These are phyloP conservation scores for Lichtheimia ramosa DNA, from an alignment of 371 early-diverging fungal genomes.

Conservation along the genomic window DNA sequence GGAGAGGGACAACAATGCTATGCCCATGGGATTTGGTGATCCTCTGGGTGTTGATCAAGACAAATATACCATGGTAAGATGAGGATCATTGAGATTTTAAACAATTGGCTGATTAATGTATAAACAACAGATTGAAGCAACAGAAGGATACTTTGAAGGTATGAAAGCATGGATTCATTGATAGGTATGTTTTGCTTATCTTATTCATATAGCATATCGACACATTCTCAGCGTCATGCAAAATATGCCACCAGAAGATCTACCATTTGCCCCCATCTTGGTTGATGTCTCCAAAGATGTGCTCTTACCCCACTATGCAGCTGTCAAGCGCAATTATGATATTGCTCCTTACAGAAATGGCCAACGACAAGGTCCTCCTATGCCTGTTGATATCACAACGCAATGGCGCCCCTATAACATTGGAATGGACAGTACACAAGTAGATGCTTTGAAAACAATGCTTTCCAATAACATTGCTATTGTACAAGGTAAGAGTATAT, in stretches of 20 bases:
- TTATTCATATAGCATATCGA: slow-evolving; percentile 17
- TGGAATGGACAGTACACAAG: slow-evolving; percentile 48
- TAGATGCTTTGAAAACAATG: slow-evolving; percentile 56
- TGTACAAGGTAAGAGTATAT: slow-evolving; percentile 43
- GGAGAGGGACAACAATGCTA: slow-evolving; percentile 41
- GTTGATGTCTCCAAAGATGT: slow-evolving; percentile 35
- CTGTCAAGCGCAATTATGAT: slow-evolving; percentile 32
- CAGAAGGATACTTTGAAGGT: slow-evolving; percentile 55
- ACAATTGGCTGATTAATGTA: neutral
- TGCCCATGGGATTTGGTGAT: slow-evolving; percentile 47
- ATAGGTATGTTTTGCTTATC: neutral
- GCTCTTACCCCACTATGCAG: slow-evolving; percentile 37
- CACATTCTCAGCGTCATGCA: slow-evolving; percentile 48
- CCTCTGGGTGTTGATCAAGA: slow-evolving; percentile 30
- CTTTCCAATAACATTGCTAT: slow-evolving; percentile 53
- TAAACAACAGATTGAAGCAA: slow-evolving; percentile 41
- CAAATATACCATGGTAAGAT: slow-evolving; percentile 35
- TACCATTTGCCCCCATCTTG: slow-evolving; percentile 43
- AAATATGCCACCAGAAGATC: slow-evolving; percentile 28
- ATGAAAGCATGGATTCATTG: neutral
- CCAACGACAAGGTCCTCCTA: slow-evolving; percentile 1
- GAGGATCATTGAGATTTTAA: neutral
- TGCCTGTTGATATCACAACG: slow-evolving; percentile 28
- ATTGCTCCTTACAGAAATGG: slow-evolving; percentile 17
- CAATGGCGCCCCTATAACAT: slow-evolving; percentile 33